Base-by-base conservation (phyloP, 306 rosid genomes). In the Quercus robur region DNA sequence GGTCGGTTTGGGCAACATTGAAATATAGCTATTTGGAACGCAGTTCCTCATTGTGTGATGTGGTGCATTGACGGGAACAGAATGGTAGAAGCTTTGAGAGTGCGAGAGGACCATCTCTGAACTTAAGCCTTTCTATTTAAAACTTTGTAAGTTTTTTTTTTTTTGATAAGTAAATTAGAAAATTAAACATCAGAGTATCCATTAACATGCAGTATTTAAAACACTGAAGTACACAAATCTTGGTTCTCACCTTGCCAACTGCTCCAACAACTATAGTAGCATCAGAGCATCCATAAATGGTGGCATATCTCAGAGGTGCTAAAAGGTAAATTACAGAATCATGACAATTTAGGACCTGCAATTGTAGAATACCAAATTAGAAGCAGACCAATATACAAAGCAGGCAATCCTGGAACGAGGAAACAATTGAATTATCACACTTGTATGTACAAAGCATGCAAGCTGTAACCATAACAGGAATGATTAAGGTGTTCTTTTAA, bases 281-380 rank as follows among this genome's bases (percentile, higher is more conserved):
- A 90, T 96, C 99, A 56, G 99, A 96, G 88, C 98, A 91, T 78
- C 99, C 99, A 88, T 93, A 90, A 74, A 96, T 83, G 49, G 97
- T 96, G 80, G 94, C 98, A 71, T 90, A 96, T 88, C 91, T 87
- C 91, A 96, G 75, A 78, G 99, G 98, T 57, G 98, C 98, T 91
- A 96, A 87, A 83, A 89, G 73, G 77, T 89, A 89, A 61, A 89
- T 89, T 49, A 83, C 86, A 76, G 99, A 93, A 77, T 96, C 99
- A 2, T 96, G 94, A 88, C 98, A 91, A 84, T 96, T 96, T 82
- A 91, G 83, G 82, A 96, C 92, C 99, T 96, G 97, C 78, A 86
- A 77, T 58, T 58, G 83, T 52, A 67, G 20, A 77, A 23, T 61
- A 76, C 68, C 28, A 80, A 61, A 49, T 80, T 51, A 54, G 41